Evolutionary conservation across 768 basidiomycete genomes (phyloP), one percentile per base, ranked within the genome.

Genomic region (Lentinula boryana): DNA sequence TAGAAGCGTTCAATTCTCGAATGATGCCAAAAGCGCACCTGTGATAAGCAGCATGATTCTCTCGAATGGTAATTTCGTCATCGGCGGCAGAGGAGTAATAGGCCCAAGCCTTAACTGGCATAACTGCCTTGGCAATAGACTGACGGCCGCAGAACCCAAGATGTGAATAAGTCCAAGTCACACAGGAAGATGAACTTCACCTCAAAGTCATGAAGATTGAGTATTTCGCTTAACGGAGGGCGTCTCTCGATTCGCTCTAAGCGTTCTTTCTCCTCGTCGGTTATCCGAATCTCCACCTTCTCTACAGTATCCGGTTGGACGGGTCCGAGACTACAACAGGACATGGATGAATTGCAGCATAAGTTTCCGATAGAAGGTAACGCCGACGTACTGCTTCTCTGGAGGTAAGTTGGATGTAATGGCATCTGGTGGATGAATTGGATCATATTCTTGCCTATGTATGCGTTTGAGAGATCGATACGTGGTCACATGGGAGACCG

Each of bases 71-170:
- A 49, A 95, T 92, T 73, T 97, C 94, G 66, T 98, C 95, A 69
- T 98, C 96, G 6, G 96, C 87, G 16, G 94, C 95, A n/a, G 93
- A 95, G 0, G 91, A 93, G 68, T 98, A 95, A 71, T 95, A 95
- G 5, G 95, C 95, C 95, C 95, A 98, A 0, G 93, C 93, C 70
- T 93, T 92, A 36, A 89, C 87, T 1, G 86, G 75, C 78, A 98
- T 87, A 10, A 91, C 87, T 66, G 78, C 78, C 71, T 83, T 89
- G 8, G 93, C 95, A 56, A 98, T 86, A 16, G 89, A 83, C 91
- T 93, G 61, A 27, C 33, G 35, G 1, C 38, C 56, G 21, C 38
- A 33, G 49, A 13, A 21, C n/a, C 21, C 49, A 23, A 5, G 31
- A 4, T 32, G 49, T 10, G 49, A 64, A 41, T 57, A 44, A 27